Base-by-base conservation (phyloP, 1,284 basidiomycete genomes). In the Ceratobasidium sp. region DNA sequence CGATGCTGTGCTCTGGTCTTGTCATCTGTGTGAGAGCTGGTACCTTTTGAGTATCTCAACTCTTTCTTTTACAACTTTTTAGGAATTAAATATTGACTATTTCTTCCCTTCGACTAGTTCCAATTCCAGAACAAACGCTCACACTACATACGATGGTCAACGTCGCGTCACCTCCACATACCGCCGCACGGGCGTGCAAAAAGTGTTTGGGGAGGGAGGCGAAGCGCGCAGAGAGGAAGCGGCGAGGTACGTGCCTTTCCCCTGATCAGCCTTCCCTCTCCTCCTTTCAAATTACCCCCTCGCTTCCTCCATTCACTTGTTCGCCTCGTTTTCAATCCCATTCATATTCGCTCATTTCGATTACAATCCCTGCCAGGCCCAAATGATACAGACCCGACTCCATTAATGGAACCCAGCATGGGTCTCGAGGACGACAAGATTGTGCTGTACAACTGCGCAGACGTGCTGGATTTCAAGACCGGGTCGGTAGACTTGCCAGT, bases 401-500 rank as follows among this genome's bases (percentile, higher is more conserved):
- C 83, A 13, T 77, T 81, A 44, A 83, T 84, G 82, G 82, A 84
- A 44, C 26, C 84, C 81, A 68, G 71, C 23, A 66, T 74, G 13
- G 79, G 73, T 2, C 80, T 80, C 40, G 82, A 84, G 46, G 84
- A 83, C 69, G 85, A 93, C 69, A 93, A 92, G 80, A 96, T 98
- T 80, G 92, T 98, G 74, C 92, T 98, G 78, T 99, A 99, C 87
- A 99, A 99, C 83, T 98, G 97, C 82, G 90, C 95, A 0, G 95
- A 98, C 82, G 90, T 96, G 74, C 90, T 99, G 68, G 94, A 96
- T 82, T 96, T 99, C 83, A 93, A 92, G 17, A 89, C 92, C 23
- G 98, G 98, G 46, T 94, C 95, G 52, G 93, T 93, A 15, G 90
- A 95, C 23, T 88, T 99, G 20, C 98, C 98, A 2, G 92, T 99